These are phyloP conservation scores for Phytophthora quininea DNA, from an alignment of 352 stramenopile species.

Conservation along the genomic window DNA sequence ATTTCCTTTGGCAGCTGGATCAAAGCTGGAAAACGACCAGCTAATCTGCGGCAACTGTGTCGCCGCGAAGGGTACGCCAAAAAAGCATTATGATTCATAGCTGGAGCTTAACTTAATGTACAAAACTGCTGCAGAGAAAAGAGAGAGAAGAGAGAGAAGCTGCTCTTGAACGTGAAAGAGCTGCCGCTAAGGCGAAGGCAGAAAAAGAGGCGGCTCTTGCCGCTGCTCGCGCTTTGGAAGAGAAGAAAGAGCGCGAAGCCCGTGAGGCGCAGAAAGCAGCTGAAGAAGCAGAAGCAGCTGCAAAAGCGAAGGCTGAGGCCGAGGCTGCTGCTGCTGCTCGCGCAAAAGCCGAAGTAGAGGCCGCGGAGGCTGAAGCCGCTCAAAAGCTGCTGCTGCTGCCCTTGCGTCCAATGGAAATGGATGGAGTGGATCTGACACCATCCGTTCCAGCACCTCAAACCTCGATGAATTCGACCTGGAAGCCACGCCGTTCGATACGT, in stretches of 20 bases:
- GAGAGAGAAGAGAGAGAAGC: constrained; percentile 58
- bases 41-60: constrained; percentile 65
- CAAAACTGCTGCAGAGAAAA: constrained; percentile 40
- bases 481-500: constrained; percentile 40
- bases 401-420: constrained; percentile 38
- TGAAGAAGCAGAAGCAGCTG: constrained; percentile 40
- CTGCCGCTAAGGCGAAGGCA: constrained; percentile 47
- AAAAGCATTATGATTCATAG: background rate
- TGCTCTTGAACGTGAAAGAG: constrained; percentile 45
- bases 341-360: constrained; percentile 39
- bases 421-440: constrained; percentile 29
- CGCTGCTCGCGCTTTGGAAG: constrained; percentile 47
- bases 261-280: constrained; percentile 33
- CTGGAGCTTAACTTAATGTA: background rate
- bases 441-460: constrained; percentile 42
- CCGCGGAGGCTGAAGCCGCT: constrained; percentile 30
- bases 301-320: constrained; percentile 41
- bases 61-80: constrained; percentile 46
- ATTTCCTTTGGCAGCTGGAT: constrained; percentile 32
- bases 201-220: constrained; percentile 61
- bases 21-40: constrained; percentile 59
- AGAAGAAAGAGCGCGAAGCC: constrained; percentile 53
- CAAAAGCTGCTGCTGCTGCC: constrained; percentile 33
- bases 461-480: constrained; percentile 81
- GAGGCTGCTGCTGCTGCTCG: constrained; percentile 28